Base-by-base conservation (phyloP, 352 stramenopile genomes). In the Phytophthora meadii region DNA sequence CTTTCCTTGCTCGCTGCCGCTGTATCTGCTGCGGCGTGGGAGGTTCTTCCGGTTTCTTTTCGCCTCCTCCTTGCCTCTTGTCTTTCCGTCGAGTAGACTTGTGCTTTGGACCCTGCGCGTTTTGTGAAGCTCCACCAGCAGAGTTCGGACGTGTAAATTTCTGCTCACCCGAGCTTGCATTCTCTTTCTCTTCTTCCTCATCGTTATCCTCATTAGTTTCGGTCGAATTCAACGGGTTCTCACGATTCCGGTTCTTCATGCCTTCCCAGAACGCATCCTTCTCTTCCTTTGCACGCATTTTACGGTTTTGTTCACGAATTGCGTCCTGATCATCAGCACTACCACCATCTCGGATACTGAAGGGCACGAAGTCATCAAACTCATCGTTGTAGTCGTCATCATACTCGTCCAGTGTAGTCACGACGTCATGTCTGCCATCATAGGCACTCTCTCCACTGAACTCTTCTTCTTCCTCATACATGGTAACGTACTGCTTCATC, bases 341-440 rank as follows among this genome's bases (percentile, higher is more conserved):
- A 0, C 76, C 77, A 12, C 68, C 59, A 41, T 88, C 82, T 10
- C 77, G 64, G 27, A 89, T 66, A 47, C 78, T 71, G 42, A 90
- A 88, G 17, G 80, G 80, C 45, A 88, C 82, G 46, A 92, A 92
- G 54, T 95, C 87, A 19, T 92, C 87, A 48, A 91, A 89, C 59
- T 95, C 87, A 56, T 95, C 87, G 56, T 92, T 93, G 72, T 93
- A 95, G 54, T 95, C 87, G 63, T 94, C 87, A 53, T 95, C 78
- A 51, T 89, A 91, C 63, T 91, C 82, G 44, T 89, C 77, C 10
- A 83, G 40, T 19, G 67, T 68, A 8, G 60, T 15, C 8, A 70
- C 60, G 2, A 50, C 60, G 56, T 77, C 72, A 40, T 74, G 24
- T 27, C 34, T 40, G 17, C 40, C 36, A 27, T 54, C 30, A 25